phyloP scores from a whole-genome alignment of 2,329 filamentous ascomycete species.

The Ophiobolus disseminans region DNA sequence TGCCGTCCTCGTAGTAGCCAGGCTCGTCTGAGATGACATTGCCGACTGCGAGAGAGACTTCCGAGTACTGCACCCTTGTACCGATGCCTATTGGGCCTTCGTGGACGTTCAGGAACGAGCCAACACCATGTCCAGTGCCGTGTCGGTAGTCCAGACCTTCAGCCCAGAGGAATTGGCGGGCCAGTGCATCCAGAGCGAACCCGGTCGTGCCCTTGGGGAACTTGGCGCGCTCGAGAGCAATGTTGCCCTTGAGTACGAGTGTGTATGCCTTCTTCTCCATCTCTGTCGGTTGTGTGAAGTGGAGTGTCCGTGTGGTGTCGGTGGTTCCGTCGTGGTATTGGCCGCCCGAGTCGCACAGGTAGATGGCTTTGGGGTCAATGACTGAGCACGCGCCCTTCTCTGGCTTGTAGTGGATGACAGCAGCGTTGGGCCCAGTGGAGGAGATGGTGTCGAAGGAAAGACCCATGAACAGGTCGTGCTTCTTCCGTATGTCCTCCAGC shows the following conservation, averaged over 20 bases:
- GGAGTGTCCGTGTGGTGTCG: conserved; percentile 90
- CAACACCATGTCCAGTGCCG: conserved; percentile 94
- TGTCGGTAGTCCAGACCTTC: conserved; percentile 94
- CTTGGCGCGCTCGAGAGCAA: conserved; percentile 81
- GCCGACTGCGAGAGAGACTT: conserved; percentile 86
- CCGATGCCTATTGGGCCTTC: conserved; percentile 97
- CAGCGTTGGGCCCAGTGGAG: conserved; percentile 89
- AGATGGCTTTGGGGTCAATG: conserved; percentile 85
- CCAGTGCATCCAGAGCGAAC: conserved; percentile 86
- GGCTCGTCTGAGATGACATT: conserved; percentile 97
- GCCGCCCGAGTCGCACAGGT: conserved; percentile 96
- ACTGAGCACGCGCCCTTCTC: conserved; percentile 80
- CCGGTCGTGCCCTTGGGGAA: conserved; percentile 97
- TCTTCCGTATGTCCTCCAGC: conserved; percentile 76
- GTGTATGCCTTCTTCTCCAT: conserved; percentile 92
- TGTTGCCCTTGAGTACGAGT: conserved; percentile 91
- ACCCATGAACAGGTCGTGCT: conserved; percentile 79
- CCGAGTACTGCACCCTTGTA: conserved; percentile 86
- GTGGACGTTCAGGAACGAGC: conserved; percentile 94
- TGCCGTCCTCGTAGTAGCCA: conserved; percentile 95
- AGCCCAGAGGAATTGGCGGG: conserved; percentile 91
- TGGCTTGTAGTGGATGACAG: conserved; percentile 92
- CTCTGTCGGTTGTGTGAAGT: conserved; percentile 84
- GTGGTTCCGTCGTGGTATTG: conserved; percentile 96
- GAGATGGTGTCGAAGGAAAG: conserved; percentile 96